These are phyloP conservation scores for Calocybe gangraenosa DNA, from an alignment of 768 basidiomycete species.

Conservation along the genomic window DNA sequence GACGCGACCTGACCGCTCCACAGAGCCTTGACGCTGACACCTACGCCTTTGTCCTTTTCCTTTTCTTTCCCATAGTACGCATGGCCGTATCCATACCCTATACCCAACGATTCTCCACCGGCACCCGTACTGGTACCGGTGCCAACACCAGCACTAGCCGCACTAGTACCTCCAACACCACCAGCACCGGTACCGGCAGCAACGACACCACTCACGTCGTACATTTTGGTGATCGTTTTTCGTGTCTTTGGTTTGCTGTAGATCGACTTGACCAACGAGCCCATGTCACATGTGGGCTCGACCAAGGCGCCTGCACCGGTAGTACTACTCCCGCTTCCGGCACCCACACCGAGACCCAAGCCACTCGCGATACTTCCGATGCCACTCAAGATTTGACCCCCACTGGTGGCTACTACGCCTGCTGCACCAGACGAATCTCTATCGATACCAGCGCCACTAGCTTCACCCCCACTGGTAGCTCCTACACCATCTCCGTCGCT, in stretches of 20 bases:
- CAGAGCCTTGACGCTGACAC: conserved; percentile 33
- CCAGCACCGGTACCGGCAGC: neutral
- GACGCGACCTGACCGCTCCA: conserved; percentile 41
- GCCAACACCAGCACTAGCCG: too few species aligned
- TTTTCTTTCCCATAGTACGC: conserved; percentile 12
- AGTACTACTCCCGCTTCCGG: conserved; percentile 19
- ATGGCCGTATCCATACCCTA: conserved; percentile 11
- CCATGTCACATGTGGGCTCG: conserved; percentile 49
- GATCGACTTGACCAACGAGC: conserved; percentile 43
- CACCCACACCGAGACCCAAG: conserved; percentile 32
- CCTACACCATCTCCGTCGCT: conserved; percentile 21
- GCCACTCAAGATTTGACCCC: conserved; percentile 36
- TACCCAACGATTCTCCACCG: conserved; percentile 13
- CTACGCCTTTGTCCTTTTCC: conserved; percentile 31
- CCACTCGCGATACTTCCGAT: conserved; percentile 38
- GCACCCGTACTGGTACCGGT: too few species aligned
- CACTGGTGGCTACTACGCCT: conserved; percentile 16
- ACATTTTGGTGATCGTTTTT: conserved; percentile 19
- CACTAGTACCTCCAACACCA: too few species aligned
- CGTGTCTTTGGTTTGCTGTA: conserved; percentile 28
- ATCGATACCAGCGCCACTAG: conserved; percentile 13
- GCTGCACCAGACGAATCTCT: too few species aligned
- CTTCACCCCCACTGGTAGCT: conserved; percentile 21
- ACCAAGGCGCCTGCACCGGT: conserved; percentile 35
- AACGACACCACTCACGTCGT: neutral